Evolutionary conservation across 305 asterid species (phyloP), one percentile per base, ranked within the genome.

Genomic region (Andrographis paniculata): DNA sequence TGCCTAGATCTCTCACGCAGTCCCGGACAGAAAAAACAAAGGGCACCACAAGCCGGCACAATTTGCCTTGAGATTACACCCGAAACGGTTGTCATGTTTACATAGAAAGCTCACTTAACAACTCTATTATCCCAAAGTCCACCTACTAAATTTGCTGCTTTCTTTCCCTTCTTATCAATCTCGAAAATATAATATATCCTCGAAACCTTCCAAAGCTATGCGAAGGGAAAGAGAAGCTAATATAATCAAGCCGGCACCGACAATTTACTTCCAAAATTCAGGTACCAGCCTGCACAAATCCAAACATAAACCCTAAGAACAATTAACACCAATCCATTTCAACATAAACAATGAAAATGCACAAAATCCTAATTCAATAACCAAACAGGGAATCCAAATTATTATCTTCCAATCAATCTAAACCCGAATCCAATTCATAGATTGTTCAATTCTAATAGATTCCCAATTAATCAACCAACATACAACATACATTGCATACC

Each of bases 31-130:
- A 87, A 79, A 79, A 78, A 80, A 70, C 99, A 91, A 42, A 91
- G 93, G 69, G 64, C 77, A 55, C 89, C 99, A 67, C 99, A 91
- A 65, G 85, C 96, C 24, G 99, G 99, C 78, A 87, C 64, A 21
- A 91, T 72, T 74, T 87, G 96, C 84, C 99, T 83, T 35, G 99
- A 91, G 55, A 91, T 70, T 49, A 83, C 77, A 53, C 95, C 94
- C 20, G 99, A 91, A 41, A 91, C 85, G 37, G 61, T 74, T 45
- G 84, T 75, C 99, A 86, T 91, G 7, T 58, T 69, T 61, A 23
- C 15, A 56, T 27, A 35, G 18, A 44, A 44, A 42, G 36, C 20
- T 37, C 17, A 13, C 3, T 27, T 38, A 13, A 14, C 4, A 33
- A 33, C 13, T 11, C 13, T n/a, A n/a, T 8, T 33, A 5, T 11